A percentile compares a stretch with the other conserved stretches of the same genome.
Evolutionary conservation across 768 basidiomycete species (phyloP).

Genomic region (Lentinula raphanica): DNA sequence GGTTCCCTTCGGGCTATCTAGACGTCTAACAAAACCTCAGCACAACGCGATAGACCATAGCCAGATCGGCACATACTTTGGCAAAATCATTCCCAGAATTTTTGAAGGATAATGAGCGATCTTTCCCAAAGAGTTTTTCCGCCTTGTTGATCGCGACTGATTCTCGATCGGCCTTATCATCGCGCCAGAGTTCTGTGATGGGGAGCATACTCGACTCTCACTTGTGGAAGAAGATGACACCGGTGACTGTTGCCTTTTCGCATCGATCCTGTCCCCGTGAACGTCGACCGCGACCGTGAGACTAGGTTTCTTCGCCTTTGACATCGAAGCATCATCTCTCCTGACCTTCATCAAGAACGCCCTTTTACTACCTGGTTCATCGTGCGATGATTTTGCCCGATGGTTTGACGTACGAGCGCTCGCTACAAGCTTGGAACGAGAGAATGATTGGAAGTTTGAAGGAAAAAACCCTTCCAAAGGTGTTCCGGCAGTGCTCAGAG

Average conservation of each 20-base stretch:
- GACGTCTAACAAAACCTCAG: background rate
- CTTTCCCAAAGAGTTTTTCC: background rate
- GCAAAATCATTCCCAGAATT: background rate
- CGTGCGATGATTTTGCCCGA: background rate
- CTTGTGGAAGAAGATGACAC: background rate
- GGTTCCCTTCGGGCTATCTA: background rate
- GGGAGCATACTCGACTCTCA: background rate
- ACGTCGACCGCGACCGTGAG: background rate
- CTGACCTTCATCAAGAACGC: background rate
- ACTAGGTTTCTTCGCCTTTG: background rate
- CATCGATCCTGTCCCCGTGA: background rate
- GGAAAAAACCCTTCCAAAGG: background rate
- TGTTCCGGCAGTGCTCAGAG: slow-evolving; percentile 3
- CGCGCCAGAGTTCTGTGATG: background rate
- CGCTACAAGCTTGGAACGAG: background rate
- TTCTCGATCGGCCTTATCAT: background rate
- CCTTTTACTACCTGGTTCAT: background rate
- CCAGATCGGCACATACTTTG: background rate
- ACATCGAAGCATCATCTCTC: background rate
- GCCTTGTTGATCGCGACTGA: background rate
- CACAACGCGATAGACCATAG: too few relatives aligned
- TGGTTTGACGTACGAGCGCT: background rate
- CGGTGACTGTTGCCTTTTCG: background rate
- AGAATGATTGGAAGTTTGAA: background rate
- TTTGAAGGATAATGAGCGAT: background rate